Evolutionary conservation across 2,329 filamentous ascomycete genomes (phyloP).

Genomic region (Conoideocrella luteorostrata): DNA sequence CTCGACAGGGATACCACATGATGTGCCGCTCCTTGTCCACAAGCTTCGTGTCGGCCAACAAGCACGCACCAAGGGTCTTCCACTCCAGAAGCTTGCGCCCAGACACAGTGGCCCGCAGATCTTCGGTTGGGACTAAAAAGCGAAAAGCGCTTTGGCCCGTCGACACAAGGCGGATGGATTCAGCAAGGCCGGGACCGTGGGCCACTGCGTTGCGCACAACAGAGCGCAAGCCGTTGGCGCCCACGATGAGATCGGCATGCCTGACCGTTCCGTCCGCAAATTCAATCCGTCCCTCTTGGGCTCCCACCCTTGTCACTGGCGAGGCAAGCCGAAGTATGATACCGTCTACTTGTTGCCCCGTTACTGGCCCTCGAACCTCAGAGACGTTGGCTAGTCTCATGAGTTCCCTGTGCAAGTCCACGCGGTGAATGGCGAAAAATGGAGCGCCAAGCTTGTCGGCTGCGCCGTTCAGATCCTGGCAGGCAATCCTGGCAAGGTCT

Average conservation of each 20-base stretch:
- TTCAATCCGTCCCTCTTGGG: not conserved
- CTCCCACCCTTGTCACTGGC: not conserved
- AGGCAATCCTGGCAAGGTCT: not conserved
- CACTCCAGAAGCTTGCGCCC: constrained; percentile 1
- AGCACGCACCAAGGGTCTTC: constrained; percentile 1
- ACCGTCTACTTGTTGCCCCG: not conserved
- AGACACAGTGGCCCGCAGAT: not conserved
- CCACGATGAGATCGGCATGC: constrained; percentile 6
- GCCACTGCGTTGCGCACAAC: constrained; percentile 5
- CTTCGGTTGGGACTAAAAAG: constrained; percentile 6
- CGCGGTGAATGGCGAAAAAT: constrained; percentile 6
- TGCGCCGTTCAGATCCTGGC: not conserved
- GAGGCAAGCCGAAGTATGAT: constrained; percentile 3
- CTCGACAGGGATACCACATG: constrained; percentile 10
- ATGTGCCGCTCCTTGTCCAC: constrained; percentile 5
- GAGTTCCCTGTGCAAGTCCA: constrained; percentile 8
- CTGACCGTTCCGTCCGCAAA: constrained; percentile 4
- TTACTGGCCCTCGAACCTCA: not conserved
- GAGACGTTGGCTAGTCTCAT: constrained; percentile 4
- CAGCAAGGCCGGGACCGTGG: not conserved
- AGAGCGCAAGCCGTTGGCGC: constrained; percentile 8
- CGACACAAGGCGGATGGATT: not conserved
- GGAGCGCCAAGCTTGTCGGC: constrained; percentile 1
- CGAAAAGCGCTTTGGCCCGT: constrained; percentile 5
- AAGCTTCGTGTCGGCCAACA: constrained; percentile 6